Conservation (phyloP, 1,139 yeast species). For the Pichia sp. region DNA sequence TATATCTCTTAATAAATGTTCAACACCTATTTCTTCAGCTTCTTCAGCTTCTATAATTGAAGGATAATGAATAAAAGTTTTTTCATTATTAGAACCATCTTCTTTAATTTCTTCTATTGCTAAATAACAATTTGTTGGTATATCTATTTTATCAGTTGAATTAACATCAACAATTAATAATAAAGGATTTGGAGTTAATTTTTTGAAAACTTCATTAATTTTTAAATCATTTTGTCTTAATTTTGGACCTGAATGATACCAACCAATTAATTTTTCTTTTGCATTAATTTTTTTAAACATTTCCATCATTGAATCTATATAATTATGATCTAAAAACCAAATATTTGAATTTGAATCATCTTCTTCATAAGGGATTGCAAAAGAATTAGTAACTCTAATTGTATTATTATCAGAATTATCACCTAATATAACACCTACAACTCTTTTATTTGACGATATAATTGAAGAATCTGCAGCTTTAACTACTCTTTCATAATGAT, state of each 20-base stretch:
- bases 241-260: constrained; percentile 99
- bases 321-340: constrained; percentile 97
- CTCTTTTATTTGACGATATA: constrained; percentile 70
- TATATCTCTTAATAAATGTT: constrained; percentile 87
- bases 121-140: constrained; percentile 93
- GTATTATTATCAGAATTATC: constrained; percentile 42
- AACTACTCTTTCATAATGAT: constrained; percentile 78
- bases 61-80: constrained; percentile 90
- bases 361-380: constrained; percentile 94
- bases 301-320: constrained; percentile 92
- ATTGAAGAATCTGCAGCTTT: constrained; percentile 26
- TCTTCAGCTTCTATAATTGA: constrained; percentile 95
- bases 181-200: constrained; percentile 76
- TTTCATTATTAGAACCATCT: constrained; percentile 92
- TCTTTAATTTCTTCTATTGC: constrained; percentile 95
- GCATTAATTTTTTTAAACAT: constrained; percentile 98
- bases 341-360: constrained; percentile 90
- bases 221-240: constrained; percentile 81
- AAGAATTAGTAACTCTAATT: constrained; percentile 67
- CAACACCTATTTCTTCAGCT: constrained; percentile 99
- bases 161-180: constrained; percentile 88
- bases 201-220: constrained; percentile 84
- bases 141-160: constrained; percentile 68
- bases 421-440: constrained; percentile 91
- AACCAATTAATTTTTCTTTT: constrained; percentile 89